Evolutionary conservation across 2,329 filamentous ascomycete genomes (phyloP).

Genomic region (Alternaria arbusti): DNA sequence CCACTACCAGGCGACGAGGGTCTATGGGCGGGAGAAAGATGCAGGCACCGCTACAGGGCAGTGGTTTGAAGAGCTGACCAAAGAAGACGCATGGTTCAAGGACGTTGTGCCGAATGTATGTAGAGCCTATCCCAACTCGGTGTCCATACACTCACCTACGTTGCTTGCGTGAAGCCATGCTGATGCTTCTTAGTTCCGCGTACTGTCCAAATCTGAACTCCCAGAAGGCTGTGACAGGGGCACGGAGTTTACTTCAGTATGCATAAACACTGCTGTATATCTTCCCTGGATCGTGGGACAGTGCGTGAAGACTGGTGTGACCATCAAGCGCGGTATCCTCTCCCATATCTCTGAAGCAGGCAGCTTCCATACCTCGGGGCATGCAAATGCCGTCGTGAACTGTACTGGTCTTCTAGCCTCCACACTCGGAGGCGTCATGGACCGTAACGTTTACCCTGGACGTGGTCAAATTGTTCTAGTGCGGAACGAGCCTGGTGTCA

Average conservation of each 20-base stretch:
- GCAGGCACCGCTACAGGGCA: slow-evolving; percentile 58
- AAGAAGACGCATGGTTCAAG: slow-evolving; percentile 75
- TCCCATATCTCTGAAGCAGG: slow-evolving; percentile 77
- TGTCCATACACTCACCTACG: background rate
- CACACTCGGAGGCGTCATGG: slow-evolving; percentile 81
- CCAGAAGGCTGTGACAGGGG: slow-evolving; percentile 72
- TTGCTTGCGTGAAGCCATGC: background rate
- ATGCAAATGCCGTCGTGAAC: slow-evolving; percentile 78
- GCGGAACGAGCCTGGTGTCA: slow-evolving; percentile 74
- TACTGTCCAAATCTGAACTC: slow-evolving; percentile 63
- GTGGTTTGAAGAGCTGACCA: slow-evolving; percentile 72
- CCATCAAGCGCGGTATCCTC: slow-evolving; percentile 55
- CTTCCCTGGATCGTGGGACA: slow-evolving; percentile 84
- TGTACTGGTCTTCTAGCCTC: slow-evolving; percentile 80
- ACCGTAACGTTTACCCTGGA: slow-evolving; percentile 73
- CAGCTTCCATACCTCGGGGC: slow-evolving; percentile 61
- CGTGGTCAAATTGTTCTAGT: slow-evolving; percentile 87
- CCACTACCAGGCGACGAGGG: slow-evolving; percentile 70
- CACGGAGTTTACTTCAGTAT: slow-evolving; percentile 80
- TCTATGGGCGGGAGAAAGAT: slow-evolving; percentile 71
- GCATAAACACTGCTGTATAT: slow-evolving; percentile 90
- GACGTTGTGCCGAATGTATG: slow-evolving; percentile 71
- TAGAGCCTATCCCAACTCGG: background rate
- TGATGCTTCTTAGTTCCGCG: slow-evolving; percentile 60
- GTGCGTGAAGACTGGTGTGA: slow-evolving; percentile 75